A percentile compares a stretch with the other conserved stretches of the same genome.
Evolutionary conservation across 2,329 filamentous ascomycete genomes (phyloP).

Genomic region (Aureobasidium sp.): DNA sequence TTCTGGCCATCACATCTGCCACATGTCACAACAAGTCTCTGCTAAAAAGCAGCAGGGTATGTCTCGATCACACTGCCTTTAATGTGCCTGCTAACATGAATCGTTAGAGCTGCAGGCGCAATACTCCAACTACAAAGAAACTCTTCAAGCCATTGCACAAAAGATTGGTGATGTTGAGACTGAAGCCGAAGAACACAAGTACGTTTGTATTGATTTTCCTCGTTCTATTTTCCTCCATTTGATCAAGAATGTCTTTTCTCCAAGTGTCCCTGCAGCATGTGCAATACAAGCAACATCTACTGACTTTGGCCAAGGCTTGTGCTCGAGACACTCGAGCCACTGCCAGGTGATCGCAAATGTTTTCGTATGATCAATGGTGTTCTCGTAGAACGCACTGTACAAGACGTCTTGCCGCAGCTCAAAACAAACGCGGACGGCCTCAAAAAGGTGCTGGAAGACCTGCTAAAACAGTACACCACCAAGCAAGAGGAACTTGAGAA

Average conservation of each 20-base stretch:
- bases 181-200: constrained; percentile 98
- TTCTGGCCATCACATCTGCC: constrained; percentile 14
- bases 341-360: constrained; percentile 83
- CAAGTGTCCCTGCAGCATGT: no score
- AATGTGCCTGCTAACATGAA: constrained; percentile 1
- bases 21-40: constrained; percentile 47
- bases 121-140: constrained; percentile 69
- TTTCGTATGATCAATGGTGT: constrained; percentile 99
- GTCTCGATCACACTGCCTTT: neutral
- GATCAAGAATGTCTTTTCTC: neutral
- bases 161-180: constrained; percentile 98
- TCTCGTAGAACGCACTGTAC: constrained; percentile 84
- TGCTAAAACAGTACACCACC: constrained; percentile 91
- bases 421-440: constrained; percentile 91
- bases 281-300: neutral
- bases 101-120: constrained; percentile 66
- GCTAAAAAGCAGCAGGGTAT: constrained; percentile 70
- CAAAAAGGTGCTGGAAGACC: constrained; percentile 86
- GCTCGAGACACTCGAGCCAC: constrained; percentile 78
- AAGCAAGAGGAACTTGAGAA: constrained; percentile 94
- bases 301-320: constrained; percentile 60
- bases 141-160: constrained; percentile 82
- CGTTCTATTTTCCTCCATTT: constrained; percentile 18
- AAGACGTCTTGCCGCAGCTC: constrained; percentile 84
- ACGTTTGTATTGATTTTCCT: constrained; percentile 24